These are phyloP conservation scores for Claviceps sp. DNA, from an alignment of 2,329 filamentous ascomycete species.

Conservation along the genomic window DNA sequence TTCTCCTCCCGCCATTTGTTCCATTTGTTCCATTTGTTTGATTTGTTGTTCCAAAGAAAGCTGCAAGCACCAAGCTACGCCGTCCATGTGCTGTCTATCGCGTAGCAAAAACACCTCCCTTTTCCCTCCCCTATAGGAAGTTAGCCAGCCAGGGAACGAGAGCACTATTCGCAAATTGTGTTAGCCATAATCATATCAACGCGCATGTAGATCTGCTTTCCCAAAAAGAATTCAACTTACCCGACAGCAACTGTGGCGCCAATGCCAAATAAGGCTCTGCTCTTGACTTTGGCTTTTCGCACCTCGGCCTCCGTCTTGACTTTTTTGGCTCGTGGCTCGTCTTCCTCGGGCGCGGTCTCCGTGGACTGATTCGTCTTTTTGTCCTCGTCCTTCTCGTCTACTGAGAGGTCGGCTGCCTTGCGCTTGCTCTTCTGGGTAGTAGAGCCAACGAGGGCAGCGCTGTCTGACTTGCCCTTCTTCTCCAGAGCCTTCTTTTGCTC, in stretches of 20 bases:
- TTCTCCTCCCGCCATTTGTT: not conserved
- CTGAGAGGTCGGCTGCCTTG: constrained; percentile 58
- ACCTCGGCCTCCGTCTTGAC: constrained; percentile 69
- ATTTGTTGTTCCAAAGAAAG: not conserved
- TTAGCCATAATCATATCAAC: constrained; percentile 6
- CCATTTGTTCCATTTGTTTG: not conserved
- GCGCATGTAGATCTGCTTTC: no score
- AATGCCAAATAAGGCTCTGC: constrained; percentile 72
- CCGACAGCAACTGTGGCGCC: constrained; percentile 79
- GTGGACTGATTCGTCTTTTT: constrained; percentile 23
- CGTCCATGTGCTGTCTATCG: not conserved
- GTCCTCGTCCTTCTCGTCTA: constrained; percentile 42
- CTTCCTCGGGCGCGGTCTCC: constrained; percentile 21
- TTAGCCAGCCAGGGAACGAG: constrained; percentile 39
- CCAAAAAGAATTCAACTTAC: constrained; percentile 44
- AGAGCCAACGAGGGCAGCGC: constrained; percentile 17
- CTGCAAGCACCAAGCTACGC: not conserved
- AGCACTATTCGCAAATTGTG: constrained; percentile 18
- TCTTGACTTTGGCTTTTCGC: constrained; percentile 75
- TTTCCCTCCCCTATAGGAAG: constrained; percentile 26
- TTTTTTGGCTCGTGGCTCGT: constrained; percentile 53
- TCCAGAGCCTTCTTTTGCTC: constrained; percentile 24
- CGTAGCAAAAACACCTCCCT: not conserved
- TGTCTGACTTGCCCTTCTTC: constrained; percentile 23
- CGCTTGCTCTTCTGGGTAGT: constrained; percentile 49